A percentile compares a stretch with the other conserved stretches of the same genome.
Evolutionary conservation across 257 asterid genomes (phyloP).

Genomic region (Euphrasia confusa): DNA sequence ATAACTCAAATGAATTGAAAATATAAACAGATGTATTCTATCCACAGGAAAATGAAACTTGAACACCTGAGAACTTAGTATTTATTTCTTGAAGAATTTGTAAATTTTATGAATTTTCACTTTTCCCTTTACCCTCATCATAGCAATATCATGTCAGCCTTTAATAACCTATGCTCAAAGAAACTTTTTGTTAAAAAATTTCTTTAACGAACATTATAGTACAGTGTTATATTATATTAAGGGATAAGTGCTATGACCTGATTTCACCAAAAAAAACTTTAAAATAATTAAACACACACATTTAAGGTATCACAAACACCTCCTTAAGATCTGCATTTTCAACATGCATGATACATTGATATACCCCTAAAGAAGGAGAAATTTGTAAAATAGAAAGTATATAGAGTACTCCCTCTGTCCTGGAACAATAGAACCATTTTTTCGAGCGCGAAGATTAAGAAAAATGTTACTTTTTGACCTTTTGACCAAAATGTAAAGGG

Average conservation of each 20-base stretch:
- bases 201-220: slow-evolving; percentile 11
- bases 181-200: slow-evolving; percentile 4
- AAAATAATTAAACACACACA: not conserved
- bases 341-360: too few species aligned
- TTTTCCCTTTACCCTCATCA: slow-evolving; percentile 14
- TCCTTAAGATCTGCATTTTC: not conserved
- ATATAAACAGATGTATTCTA: slow-evolving; percentile 14
- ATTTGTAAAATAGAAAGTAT: not conserved
- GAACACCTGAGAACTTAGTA: slow-evolving; percentile 1
- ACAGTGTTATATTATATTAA: slow-evolving; percentile 7
- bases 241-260: not conserved
- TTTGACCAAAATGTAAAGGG: too few species aligned
- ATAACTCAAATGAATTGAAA: slow-evolving; percentile 12
- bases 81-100: slow-evolving; percentile 11
- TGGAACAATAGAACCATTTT: too few species aligned
- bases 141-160: slow-evolving; percentile 18
- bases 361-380: too few species aligned
- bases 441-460: too few species aligned
- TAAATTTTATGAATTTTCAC: slow-evolving; percentile 18
- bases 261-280: too few species aligned
- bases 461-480: too few species aligned
- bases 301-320: not conserved
- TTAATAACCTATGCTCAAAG: slow-evolving; percentile 8
- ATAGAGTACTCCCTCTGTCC: not conserved
- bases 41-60: slow-evolving; percentile 10